Conservation (phyloP, 2,329 filamentous ascomycete species). For the Trichoderma aggressivum region DNA sequence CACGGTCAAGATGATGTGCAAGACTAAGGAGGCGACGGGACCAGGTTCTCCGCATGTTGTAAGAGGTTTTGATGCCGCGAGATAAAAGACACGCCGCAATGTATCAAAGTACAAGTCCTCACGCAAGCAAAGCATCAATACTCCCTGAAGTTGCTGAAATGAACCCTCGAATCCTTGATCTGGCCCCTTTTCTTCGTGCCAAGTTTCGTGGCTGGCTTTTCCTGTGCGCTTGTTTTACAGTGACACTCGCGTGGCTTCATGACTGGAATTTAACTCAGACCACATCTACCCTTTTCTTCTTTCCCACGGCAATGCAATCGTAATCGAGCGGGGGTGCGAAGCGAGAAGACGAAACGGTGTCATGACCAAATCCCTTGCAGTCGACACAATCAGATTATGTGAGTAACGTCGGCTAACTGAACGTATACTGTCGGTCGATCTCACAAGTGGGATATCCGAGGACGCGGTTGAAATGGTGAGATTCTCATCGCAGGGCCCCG, state of each 20-base stretch:
- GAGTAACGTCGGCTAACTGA: neutral
- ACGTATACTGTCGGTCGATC: neutral
- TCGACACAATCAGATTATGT: neutral
- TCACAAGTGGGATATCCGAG: neutral
- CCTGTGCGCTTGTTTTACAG: neutral
- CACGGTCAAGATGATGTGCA: neutral
- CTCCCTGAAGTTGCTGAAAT: neutral
- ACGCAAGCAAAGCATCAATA: neutral
- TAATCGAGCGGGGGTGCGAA: neutral
- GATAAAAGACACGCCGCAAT: neutral
- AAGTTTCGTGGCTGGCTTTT: neutral
- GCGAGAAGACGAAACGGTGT: neutral
- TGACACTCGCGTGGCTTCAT: neutral
- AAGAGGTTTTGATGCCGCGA: neutral
- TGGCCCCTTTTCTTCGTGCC: neutral
- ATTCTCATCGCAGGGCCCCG: neutral
- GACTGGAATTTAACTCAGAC: neutral
- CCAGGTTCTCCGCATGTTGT: conserved; percentile 10
- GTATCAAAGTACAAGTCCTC: neutral
- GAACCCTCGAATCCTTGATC: neutral
- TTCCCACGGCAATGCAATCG: neutral
- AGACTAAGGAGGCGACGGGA: neutral
- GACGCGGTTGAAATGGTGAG: neutral
- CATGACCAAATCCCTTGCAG: neutral
- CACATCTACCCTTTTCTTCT: neutral